Evolutionary conservation across 495 filamentous ascomycete species (phyloP).

Genomic region (Lophium mytilinum): DNA sequence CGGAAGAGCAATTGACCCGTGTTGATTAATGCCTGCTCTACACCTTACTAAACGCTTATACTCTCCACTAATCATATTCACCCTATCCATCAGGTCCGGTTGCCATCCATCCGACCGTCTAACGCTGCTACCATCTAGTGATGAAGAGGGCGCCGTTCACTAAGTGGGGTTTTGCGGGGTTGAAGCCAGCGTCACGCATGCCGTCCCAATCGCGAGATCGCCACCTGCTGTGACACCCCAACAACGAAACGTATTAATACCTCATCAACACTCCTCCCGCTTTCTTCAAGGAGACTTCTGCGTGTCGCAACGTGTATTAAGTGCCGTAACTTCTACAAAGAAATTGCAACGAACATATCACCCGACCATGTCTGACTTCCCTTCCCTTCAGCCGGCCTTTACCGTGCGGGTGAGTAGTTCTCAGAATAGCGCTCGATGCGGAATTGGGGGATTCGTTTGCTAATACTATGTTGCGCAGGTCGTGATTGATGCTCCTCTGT

Average conservation of each 20-base stretch:
- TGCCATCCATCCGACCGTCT: too few species aligned
- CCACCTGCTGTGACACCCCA: neutral
- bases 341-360: slow-evolving; percentile 2
- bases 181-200: too few species aligned
- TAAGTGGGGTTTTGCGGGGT: too few species aligned
- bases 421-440: neutral
- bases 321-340: neutral
- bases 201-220: too few species aligned
- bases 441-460: neutral
- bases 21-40: too few species aligned
- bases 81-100: too few species aligned
- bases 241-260: neutral
- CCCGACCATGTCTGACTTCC: slow-evolving; percentile 35
- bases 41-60: too few species aligned
- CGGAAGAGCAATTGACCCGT: too few species aligned
- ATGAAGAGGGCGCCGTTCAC: too few species aligned
- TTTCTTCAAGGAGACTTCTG: neutral
- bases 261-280: neutral
- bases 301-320: neutral
- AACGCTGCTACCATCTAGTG: too few species aligned
- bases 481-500: slow-evolving; percentile 22
- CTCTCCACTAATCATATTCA: too few species aligned
- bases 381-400: slow-evolving; percentile 39
- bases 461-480: slow-evolving; percentile 15
- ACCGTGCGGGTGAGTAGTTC: slow-evolving; percentile 34